Base-by-base conservation (phyloP, 352 stramenopile genomes). In the Phytophthora megakarya region DNA sequence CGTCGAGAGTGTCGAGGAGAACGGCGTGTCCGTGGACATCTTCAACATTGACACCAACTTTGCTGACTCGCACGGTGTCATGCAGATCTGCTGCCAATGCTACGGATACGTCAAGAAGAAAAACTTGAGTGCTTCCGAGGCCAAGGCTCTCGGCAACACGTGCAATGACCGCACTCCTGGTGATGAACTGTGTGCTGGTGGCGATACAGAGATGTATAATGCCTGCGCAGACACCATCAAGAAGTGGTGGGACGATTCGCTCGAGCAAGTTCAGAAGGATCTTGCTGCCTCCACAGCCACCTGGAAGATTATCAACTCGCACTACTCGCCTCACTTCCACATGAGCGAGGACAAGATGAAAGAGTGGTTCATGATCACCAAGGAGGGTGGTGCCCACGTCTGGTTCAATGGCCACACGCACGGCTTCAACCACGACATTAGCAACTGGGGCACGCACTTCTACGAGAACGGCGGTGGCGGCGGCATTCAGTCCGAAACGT, bases 321-420 rank as follows among this genome's bases (percentile, higher is more conserved):
- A 96, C 75, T 96, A 96, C 77, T 96, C 86, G 49, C 86, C 88
- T 21, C 85, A 94, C 67, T 93, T 93, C 60, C 87, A 96, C 77
- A 96, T 96, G 87, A 90, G 73, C 54, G 81, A 89, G 44, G 79
- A 90, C 61, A 93, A 92, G 78, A 94, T 96, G 85, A 91, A 94
- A 70, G 76, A 86, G 51, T 96, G 87, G 87, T 96, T 92, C 70
- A 72, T 82, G 65, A 73, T 95, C 54, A 85, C 81, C 11, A 95
- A 95, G 65, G 80, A 92, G 12, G 72, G 81, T 52, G 77, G 78
- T 19, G 86, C 89, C 3, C 86, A 95, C 53, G 30, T 90, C 16
- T 95, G 84, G 84, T 67, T 93, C 38, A 95, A 95, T 53, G 86
- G 86, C 37, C 86, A 95, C 74, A 93, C 86, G 37, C 86, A 95